Evolutionary conservation across 2,329 filamentous ascomycete species (phyloP), one percentile per base, ranked within the genome.

Genomic region (Scedosporium boydii): DNA sequence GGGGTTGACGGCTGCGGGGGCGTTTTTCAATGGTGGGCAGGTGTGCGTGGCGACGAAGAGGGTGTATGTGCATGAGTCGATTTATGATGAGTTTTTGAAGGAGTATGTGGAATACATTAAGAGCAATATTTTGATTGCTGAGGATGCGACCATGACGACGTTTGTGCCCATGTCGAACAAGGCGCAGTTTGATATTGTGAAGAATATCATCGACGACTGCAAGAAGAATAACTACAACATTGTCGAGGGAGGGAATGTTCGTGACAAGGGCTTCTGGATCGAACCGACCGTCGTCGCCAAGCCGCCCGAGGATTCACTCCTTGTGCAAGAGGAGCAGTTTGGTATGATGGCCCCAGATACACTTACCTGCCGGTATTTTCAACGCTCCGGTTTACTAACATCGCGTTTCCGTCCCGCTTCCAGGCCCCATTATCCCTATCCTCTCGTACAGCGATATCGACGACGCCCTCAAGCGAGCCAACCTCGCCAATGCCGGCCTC

Each of bases 91-190:
- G 18, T 86, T 88, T 71, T 71, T 81, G 2, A 70, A 74, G 1
- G 65, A 69, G 21, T 68, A 80, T 12, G 68, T 75, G 18, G 62
- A 69, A 1, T 63, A 66, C 3, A 67, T 70, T 14, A 51, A 62
- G 27, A 23, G 18, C 21, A 14, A 23, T 7, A 60, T 58, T 26
- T 21, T 59, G 58, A 60, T 63, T 6, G 73, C 78, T 4, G 73
- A 76, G 48, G 76, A 80, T 42, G 78, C 79, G 42, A 76, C 79
- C 61, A 29, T 44, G 27, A 59, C 59, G 5, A 27, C 82, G 46
- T 78, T 85, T 62, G 82, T 84, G 0, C 87, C 87, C 0, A 72
- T 89, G 2, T 84, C 86, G 64, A 89, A 89, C 72, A 73, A 78
- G 66, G 81, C 85, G 79, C 87, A 89, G 71, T 89, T 80, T 68